Conservation (phyloP, 129 eudicot species). For the Arctium lappa region DNA sequence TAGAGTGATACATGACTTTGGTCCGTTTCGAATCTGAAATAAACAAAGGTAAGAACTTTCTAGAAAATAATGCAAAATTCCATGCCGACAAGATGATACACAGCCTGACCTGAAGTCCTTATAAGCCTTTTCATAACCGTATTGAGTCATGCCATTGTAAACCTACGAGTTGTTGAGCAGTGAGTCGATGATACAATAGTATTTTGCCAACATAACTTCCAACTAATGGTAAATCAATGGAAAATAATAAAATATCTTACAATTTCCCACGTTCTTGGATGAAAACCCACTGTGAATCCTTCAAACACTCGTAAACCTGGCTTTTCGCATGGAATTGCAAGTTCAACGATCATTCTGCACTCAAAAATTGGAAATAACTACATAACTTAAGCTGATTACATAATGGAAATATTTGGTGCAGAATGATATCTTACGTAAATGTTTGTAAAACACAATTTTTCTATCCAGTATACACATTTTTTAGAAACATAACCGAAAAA, state of each 20-base stretch:
- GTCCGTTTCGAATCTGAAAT: constrained; percentile 67
- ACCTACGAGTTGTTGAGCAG: constrained; percentile 47
- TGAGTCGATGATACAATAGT: constrained; percentile 1
- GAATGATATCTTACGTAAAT: no score
- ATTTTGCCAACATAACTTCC: constrained; percentile 4
- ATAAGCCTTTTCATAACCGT: constrained; percentile 68
- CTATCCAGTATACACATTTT: not conserved
- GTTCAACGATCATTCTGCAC: constrained; percentile 67
- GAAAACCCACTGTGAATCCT: constrained; percentile 92
- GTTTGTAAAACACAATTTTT: not conserved
- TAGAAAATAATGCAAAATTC: constrained; percentile 1
- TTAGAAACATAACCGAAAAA: no score
- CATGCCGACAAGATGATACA: not conserved
- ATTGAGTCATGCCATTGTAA: constrained; percentile 85
- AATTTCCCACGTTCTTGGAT: constrained; percentile 88
- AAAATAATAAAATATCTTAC: constrained; percentile 32
- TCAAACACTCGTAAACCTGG: constrained; percentile 75
- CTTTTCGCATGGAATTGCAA: constrained; percentile 85
- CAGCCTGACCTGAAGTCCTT: constrained; percentile 58
- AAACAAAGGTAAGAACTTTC: constrained; percentile 10
- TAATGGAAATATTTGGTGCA: no score
- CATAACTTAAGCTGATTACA: not conserved
- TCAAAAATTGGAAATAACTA: constrained; percentile 19
- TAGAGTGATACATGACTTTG: constrained; percentile 70
- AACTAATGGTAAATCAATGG: not conserved